Base-by-base conservation (phyloP, 2,329 filamentous ascomycete species). In the Fusarium euwallaceae region DNA sequence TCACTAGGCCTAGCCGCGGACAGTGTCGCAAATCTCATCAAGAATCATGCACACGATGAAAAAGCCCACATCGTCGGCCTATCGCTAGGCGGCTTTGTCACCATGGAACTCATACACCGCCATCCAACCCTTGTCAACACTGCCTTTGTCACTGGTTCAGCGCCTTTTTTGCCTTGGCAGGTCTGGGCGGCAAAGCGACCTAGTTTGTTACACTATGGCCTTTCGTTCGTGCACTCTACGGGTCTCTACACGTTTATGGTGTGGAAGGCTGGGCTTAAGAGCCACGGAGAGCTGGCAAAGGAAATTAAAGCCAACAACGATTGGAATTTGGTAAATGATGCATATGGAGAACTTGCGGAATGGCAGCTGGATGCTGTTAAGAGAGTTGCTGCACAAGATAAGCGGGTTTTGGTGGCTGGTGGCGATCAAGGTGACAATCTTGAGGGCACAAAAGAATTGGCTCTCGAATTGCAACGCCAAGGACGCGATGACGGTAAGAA, bases 11-110 rank as follows among this genome's bases (percentile, higher is more conserved):
- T 59, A 6, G 56, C 56, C 20, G 56, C 56, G 4, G 36, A 27
- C 12, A 59, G 56, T 29, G 75, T 85, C 9, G 81, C 82, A 11
- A 64, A 72, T 2, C 75, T 85, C 48, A 84, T 85, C 56, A 75
- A 76, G 6, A 61, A 67, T 2, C 78, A 81, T 64, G 83, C 83
- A 5, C 80, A 83, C 59, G 78, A 78, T 63, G 77, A 78, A 12
- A 73, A 71, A 1, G 84, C 84, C 9, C 83, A 85, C 66, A 32
- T 85, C 29, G 82, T 84, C 20, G 84, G 83, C 7, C 34, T 85
- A 14, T 85, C 83, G 1, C 81, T 82, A 20, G 64, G 64, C 20
- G 64, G 58, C 1, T 67, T 67, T 16, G 48, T 67, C 11, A 41
- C 56, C 11, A 59, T 59, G 56, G 56, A 59, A 41, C 56, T 59